Evolutionary conservation across 208 protist genomes (phyloP).

Genomic region (Leptomonas seymouri): DNA sequence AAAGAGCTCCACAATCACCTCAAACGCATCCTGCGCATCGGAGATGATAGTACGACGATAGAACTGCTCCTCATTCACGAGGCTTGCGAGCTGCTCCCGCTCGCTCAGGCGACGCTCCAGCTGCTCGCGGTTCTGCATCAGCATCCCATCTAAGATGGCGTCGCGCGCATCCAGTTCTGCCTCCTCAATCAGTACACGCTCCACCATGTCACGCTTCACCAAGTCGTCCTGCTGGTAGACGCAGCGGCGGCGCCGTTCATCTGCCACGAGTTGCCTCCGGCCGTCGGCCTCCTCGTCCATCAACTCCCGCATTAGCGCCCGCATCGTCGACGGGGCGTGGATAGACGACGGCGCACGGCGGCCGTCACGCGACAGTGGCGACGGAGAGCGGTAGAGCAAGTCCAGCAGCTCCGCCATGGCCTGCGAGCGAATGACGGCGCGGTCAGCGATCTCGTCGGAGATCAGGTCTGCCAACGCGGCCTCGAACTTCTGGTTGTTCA

Average conservation of each 20-base stretch:
- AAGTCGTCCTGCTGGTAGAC: slow-evolving; percentile 62
- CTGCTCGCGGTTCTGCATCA: slow-evolving; percentile 54
- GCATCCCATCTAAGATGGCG: slow-evolving; percentile 52
- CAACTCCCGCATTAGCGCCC: slow-evolving; percentile 39
- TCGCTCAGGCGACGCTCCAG: slow-evolving; percentile 66
- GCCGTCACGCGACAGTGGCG: slow-evolving; percentile 8
- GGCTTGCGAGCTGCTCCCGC: slow-evolving; percentile 43
- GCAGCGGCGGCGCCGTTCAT: slow-evolving; percentile 55
- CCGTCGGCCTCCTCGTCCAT: slow-evolving; percentile 49
- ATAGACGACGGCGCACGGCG: slow-evolving; percentile 22
- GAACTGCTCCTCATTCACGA: slow-evolving; percentile 70
- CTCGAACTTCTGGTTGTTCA: slow-evolving; percentile 6
- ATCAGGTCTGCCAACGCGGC: slow-evolving; percentile 47
- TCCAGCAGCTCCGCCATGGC: slow-evolving; percentile 67
- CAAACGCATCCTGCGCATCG: slow-evolving; percentile 79
- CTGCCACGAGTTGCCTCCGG: slow-evolving; percentile 45
- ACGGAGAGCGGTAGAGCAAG: slow-evolving; percentile 34
- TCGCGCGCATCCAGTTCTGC: slow-evolving; percentile 55
- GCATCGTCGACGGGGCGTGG: slow-evolving; percentile 30
- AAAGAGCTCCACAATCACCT: slow-evolving; percentile 68
- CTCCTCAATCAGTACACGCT: slow-evolving; percentile 51
- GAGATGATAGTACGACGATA: slow-evolving; percentile 59
- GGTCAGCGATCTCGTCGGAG: slow-evolving; percentile 55
- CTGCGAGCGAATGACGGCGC: slow-evolving; percentile 53
- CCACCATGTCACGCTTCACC: slow-evolving; percentile 42